phyloP scores from a whole-genome alignment of 768 basidiomycete species.

The Mycena crocata region DNA sequence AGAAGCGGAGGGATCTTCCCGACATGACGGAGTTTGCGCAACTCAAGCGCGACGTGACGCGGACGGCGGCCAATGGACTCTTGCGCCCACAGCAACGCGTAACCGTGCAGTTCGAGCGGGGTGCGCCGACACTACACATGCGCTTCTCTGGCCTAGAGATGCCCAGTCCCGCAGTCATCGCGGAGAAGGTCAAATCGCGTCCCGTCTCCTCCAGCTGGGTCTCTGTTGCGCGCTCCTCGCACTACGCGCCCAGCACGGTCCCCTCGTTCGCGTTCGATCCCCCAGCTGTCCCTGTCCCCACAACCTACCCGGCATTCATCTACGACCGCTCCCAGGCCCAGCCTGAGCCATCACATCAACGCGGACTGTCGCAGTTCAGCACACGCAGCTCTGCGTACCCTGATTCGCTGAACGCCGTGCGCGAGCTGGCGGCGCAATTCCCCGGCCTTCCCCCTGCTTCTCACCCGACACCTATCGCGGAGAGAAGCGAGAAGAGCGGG shows the following conservation, averaged over 20 bases:
- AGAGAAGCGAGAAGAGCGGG: conserved; percentile 1
- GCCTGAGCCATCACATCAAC: neutral
- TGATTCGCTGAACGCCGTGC: conserved; percentile 59
- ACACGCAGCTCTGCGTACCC: conserved; percentile 47
- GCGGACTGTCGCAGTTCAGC: conserved; percentile 31
- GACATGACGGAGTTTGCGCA: conserved; percentile 17
- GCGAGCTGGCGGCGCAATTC: conserved; percentile 65
- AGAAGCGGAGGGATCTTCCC: conserved; percentile 13
- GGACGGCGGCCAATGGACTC: neutral
- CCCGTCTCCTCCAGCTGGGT: conserved; percentile 37
- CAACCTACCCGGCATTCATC: conserved; percentile 26
- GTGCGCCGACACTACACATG: conserved; percentile 64
- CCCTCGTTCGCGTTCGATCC: conserved; percentile 31
- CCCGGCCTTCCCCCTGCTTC: conserved; percentile 47
- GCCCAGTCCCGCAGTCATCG: conserved; percentile 48
- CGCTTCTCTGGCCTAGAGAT: conserved; percentile 65
- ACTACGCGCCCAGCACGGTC: conserved; percentile 29
- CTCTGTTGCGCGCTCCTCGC: conserved; percentile 27
- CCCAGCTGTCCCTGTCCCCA: conserved; percentile 9
- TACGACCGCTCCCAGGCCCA: conserved; percentile 11
- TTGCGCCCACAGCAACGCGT: conserved; percentile 52
- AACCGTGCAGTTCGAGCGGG: conserved; percentile 58
- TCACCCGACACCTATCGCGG: conserved; percentile 5
- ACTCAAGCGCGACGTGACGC: conserved; percentile 17
- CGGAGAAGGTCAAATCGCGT: conserved; percentile 41